These are phyloP conservation scores for Globisporangium nagaii DNA, from an alignment of 352 stramenopile genomes.

Conservation along the genomic window DNA sequence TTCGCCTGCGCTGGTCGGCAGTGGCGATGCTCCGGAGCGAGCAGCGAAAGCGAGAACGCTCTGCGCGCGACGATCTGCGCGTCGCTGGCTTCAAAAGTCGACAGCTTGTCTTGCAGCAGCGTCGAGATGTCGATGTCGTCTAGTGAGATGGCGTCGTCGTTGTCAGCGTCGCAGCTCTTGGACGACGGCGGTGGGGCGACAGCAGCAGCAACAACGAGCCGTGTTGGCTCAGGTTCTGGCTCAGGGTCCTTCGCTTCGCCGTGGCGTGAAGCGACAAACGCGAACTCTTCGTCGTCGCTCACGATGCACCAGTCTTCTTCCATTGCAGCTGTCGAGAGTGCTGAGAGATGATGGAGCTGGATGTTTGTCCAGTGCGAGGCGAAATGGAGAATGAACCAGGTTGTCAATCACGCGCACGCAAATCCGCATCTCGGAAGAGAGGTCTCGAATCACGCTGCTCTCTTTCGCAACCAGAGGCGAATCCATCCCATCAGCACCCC, in stretches of 20 bases:
- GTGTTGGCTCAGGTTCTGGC: constrained; percentile 8
- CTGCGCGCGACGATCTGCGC: not conserved
- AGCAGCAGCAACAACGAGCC: no score
- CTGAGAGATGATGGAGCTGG: not conserved
- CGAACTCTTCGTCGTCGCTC: constrained; percentile 31
- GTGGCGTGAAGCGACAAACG: constrained; percentile 2
- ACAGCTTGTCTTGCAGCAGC: constrained; percentile 19
- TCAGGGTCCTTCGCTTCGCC: constrained; percentile 26
- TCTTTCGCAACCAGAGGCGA: not conserved
- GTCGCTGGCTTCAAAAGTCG: not conserved
- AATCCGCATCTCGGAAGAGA: constrained; percentile 4
- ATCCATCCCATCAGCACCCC: constrained; percentile 6
- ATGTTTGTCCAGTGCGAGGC: not conserved
- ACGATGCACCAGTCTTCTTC: constrained; percentile 61
- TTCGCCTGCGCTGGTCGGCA: not conserved
- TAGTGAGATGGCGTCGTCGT: constrained; percentile 1
- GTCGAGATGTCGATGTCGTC: constrained; percentile 17
- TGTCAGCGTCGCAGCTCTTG: not conserved
- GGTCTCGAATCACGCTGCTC: not conserved
- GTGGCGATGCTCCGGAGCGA: constrained; percentile 25
- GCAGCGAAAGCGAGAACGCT: constrained; percentile 26
- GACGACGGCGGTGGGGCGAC: not conserved
- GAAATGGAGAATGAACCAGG: constrained; percentile 3
- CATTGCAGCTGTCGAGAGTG: constrained; percentile 5
- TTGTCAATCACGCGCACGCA: not conserved